Percentiles rank a stretch among this genome's conserved stretches.
Evolutionary conservation across 2,329 filamentous ascomycete species (phyloP).

Genomic region (Botryosphaeria dothidea): DNA sequence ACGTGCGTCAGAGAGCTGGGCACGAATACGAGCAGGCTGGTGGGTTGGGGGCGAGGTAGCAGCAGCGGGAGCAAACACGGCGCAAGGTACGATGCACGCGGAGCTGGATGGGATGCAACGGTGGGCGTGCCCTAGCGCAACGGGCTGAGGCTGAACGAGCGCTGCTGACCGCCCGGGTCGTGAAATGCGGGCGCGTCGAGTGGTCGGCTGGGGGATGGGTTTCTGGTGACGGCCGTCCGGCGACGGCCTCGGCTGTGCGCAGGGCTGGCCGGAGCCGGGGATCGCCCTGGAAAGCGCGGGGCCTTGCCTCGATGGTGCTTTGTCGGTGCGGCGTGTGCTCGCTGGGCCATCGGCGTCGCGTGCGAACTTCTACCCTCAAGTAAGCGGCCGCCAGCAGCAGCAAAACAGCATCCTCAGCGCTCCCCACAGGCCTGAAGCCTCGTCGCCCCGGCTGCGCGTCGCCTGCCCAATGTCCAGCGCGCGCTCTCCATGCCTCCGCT

Average conservation of each 20-base stretch:
- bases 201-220: background rate
- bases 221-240: background rate
- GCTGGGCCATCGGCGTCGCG: conserved; percentile 2
- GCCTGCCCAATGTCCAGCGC: background rate
- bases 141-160: conserved; percentile 11
- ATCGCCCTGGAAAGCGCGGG: conserved; percentile 11
- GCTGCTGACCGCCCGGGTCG: conserved; percentile 7
- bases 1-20: conserved; percentile 6
- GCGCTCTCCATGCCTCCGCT: conserved; percentile 18
- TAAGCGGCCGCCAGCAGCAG: conserved; percentile 10
- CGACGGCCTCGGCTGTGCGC: conserved; percentile 12
- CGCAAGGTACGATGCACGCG: conserved; percentile 16
- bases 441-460: background rate
- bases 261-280: conserved; percentile 8
- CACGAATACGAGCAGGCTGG: background rate
- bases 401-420: background rate
- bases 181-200: background rate
- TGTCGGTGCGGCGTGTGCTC: background rate
- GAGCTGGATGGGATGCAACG: background rate
- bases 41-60: background rate
- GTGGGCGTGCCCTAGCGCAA: conserved; percentile 3
- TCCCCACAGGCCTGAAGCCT: background rate
- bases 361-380: conserved; percentile 12
- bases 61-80: background rate
- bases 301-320: background rate